Base-by-base conservation (phyloP, 2,329 filamentous ascomycete genomes). In the Colletotrichum eremochloae region DNA sequence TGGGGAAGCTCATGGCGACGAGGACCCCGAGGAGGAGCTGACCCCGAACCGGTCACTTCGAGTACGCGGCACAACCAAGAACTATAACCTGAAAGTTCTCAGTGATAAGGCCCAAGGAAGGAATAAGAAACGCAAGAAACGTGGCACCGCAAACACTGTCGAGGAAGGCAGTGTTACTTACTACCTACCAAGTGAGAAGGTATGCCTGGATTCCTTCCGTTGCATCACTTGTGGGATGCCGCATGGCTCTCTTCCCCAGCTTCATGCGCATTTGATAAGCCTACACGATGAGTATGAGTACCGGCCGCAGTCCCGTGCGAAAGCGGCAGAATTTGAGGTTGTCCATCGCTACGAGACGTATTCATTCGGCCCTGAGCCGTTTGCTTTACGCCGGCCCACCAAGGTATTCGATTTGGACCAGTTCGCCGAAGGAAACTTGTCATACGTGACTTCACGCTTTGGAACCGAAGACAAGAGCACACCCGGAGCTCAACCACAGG, bases 31-130 rank as follows among this genome's bases (percentile, higher is more conserved):
- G 31, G 84, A 85, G 36, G 86, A 87, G 24, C 80, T 83, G 18
- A 89, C 87, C 2, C 87, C 87, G 0, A 87, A 83, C 65, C 84
- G 88, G 70, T 85, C 86, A 1, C 79, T 89, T 24, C 84, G 88
- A 55, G 80, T 81, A 20, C 84, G 88, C 64, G 70, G 66, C 24
- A 82, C 81, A 53, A 85, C 84, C 68, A 86, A 87, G 72, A 84
- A 85, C 31, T 91, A 91, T 76, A 91, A 91, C 74, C 79, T 91
- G 48, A 91, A 90, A 77, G 82, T 86, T 15, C 80, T 91, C 20
- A 90, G 86, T 78, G 87, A 89, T 75, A 86, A 88, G 75, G 87
- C 88, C 7, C 84, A 88, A 63, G 88, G 88, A 5, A 87, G 84
- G 75, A 85, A 86, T 55, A 84, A 83, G 73, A 86, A 85, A 74